phyloP scores from a whole-genome alignment of 768 basidiomycete species.

The Fomitopsis pulvina region DNA sequence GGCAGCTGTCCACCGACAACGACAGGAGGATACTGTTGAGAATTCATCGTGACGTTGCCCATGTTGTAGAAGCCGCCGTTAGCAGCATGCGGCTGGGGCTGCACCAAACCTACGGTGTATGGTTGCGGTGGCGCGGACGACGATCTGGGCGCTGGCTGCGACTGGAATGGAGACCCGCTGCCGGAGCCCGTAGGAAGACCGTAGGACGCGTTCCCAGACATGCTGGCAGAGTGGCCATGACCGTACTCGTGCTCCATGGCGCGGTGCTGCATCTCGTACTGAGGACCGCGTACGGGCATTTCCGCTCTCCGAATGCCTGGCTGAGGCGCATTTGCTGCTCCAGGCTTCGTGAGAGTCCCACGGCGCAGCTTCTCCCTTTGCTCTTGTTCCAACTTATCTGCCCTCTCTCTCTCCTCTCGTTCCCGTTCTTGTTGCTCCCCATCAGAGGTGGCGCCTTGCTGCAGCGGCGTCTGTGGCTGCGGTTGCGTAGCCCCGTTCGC shows the following conservation, averaged over 20 bases:
- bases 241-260: conserved; percentile 88
- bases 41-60: conserved; percentile 28
- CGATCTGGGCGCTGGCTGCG: conserved; percentile 3
- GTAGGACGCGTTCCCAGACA: conserved; percentile 4
- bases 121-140: conserved; percentile 8
- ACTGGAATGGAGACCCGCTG: background rate
- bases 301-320: conserved; percentile 63
- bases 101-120: conserved; percentile 19
- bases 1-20: conserved; percentile 37
- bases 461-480: background rate
- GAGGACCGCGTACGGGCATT: conserved; percentile 81
- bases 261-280: conserved; percentile 91
- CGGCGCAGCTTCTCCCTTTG: conserved; percentile 35
- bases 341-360: conserved; percentile 62
- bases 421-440: conserved; percentile 29
- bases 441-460: no score
- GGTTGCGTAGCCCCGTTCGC: conserved; percentile 7
- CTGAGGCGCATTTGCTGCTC: conserved; percentile 38
- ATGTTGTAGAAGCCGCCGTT: conserved; percentile 23
- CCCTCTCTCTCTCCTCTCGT: conserved; percentile 20
- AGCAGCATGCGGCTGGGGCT: conserved; percentile 29
- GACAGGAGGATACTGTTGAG: conserved; percentile 19
- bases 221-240: conserved; percentile 13
- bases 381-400: no score
- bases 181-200: conserved; percentile 16